phyloP scores from a whole-genome alignment of 495 filamentous ascomycete genomes.

The Penicillium taxi region DNA sequence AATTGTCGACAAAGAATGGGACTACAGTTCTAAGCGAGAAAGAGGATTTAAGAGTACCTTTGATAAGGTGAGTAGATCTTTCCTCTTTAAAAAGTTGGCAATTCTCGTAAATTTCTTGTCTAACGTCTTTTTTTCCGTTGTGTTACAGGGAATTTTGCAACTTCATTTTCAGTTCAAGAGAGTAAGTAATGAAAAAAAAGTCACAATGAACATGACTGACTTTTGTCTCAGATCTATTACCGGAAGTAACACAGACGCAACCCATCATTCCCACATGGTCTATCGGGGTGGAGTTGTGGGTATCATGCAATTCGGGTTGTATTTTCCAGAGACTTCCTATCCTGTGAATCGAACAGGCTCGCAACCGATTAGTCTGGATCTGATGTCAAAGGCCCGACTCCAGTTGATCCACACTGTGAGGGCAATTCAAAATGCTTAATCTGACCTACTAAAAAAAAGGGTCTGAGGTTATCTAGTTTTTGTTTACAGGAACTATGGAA shows the following conservation, averaged over 20 bases:
- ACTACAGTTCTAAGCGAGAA: constrained; percentile 92
- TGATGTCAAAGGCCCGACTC: constrained; percentile 1
- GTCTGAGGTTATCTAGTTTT: background rate
- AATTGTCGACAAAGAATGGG: constrained; percentile 98
- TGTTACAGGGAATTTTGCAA: constrained; percentile 77
- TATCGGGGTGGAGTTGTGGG: constrained; percentile 11
- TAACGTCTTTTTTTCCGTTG: constrained; percentile 1
- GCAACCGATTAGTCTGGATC: constrained; percentile 15
- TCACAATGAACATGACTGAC: too few species aligned
- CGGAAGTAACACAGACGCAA: constrained; percentile 22
- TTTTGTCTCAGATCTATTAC: constrained; percentile 34
- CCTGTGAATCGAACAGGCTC: constrained; percentile 8
- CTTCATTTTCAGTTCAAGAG: constrained; percentile 98
- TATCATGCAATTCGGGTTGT: constrained; percentile 17
- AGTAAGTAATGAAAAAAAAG: too few species aligned
- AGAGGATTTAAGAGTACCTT: constrained; percentile 94
- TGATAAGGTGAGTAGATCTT: constrained; percentile 70
- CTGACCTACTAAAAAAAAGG: constrained; percentile 2
- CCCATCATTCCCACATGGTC: constrained; percentile 15
- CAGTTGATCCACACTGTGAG: constrained; percentile 10
- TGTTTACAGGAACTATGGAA: background rate
- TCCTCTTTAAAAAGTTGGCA: background rate
- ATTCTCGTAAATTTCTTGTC: too few species aligned
- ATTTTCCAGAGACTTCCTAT: constrained; percentile 12
- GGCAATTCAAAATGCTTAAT: constrained; percentile 17